A percentile compares a stretch with the other conserved stretches of the same genome.
Conservation (phyloP, 2,329 filamentous ascomycete species). For the Fragosphaeria purpurea region DNA sequence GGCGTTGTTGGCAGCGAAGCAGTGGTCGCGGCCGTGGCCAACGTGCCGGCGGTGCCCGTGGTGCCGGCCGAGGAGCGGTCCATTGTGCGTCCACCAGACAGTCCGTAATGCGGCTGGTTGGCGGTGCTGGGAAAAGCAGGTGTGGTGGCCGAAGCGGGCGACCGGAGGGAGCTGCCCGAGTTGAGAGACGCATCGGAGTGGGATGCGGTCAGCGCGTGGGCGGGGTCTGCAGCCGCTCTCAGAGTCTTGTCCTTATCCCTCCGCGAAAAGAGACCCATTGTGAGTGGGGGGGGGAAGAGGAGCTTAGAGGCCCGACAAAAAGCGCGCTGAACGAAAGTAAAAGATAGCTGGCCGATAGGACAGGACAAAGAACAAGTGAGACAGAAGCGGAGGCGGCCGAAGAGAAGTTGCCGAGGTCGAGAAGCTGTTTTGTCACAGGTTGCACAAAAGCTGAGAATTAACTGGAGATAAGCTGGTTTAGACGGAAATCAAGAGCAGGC, state of each 20-base stretch:
- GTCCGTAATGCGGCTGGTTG: conserved; percentile 22
- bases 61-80: conserved; percentile 44
- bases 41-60: conserved; percentile 19
- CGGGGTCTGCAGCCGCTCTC: conserved; percentile 19
- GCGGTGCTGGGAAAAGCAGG: conserved; percentile 4
- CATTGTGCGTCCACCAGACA: conserved; percentile 24
- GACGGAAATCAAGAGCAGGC: too few species aligned
- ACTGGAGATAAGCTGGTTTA: too few species aligned
- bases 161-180: conserved; percentile 39
- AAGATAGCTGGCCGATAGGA: too few species aligned
- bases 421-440: too few species aligned
- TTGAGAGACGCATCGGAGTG: conserved; percentile 41
- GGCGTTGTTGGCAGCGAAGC: conserved; percentile 31
- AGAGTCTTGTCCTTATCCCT: conserved; percentile 43
- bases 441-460: too few species aligned
- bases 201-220: conserved; percentile 28
- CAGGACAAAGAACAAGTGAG: too few species aligned
- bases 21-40: conserved; percentile 7
- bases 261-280: conserved; percentile 48
- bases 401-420: too few species aligned
- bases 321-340: too few species aligned
- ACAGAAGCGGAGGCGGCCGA: too few species aligned
- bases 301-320: too few species aligned
- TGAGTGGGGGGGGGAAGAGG: too few species aligned
- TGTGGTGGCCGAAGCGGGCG: conserved; percentile 17